phyloP scores from a whole-genome alignment of 257 asterid genomes.

The Petunia axillaris region DNA sequence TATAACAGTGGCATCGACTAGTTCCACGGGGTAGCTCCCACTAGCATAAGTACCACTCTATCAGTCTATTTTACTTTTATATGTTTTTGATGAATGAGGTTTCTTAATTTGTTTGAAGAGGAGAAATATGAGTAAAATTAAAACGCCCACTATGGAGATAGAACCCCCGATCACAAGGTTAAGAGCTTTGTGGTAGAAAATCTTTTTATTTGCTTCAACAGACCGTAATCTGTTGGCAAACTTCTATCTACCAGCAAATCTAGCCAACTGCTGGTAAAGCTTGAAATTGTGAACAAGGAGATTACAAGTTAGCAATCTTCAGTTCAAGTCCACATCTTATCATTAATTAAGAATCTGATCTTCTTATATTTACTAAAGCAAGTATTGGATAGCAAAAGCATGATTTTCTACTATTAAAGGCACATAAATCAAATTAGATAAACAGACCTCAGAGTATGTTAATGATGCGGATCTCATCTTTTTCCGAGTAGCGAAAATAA shows the following conservation, averaged over 20 bases:
- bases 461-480: constrained; percentile 77
- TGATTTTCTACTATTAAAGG: neutral
- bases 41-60: no score
- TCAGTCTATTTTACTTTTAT: no score
- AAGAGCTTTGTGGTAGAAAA: no score
- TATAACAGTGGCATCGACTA: no score
- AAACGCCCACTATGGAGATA: no score
- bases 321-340: neutral
- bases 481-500: constrained; percentile 82
- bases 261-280: neutral
- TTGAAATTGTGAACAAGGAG: neutral
- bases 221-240: neutral
- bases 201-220: neutral
- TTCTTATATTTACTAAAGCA: neutral
- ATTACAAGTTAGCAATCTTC: neutral
- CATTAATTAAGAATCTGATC: neutral
- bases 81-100: neutral
- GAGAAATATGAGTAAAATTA: no score
- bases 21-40: no score
- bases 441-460: constrained; percentile 89
- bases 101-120: constrained; percentile 4
- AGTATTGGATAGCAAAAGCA: neutral
- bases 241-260: neutral
- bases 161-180: no score
- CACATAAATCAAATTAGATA: neutral